These are phyloP conservation scores for Besnoitia besnoiti DNA, from an alignment of 169 alveolate species.

Conservation along the genomic window DNA sequence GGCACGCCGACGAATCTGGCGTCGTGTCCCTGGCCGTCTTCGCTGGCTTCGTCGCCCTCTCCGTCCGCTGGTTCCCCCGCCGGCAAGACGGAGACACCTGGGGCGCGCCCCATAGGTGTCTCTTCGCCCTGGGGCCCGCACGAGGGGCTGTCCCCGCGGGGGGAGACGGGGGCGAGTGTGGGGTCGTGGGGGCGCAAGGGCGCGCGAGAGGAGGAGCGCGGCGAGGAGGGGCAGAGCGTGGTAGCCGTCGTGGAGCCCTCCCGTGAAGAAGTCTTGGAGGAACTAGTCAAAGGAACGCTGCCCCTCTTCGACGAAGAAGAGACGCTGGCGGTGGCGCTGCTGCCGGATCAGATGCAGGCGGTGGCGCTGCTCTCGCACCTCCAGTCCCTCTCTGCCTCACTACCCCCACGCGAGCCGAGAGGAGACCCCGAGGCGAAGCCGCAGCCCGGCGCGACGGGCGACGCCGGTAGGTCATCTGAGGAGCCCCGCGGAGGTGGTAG, in stretches of 20 bases:
- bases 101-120: no score
- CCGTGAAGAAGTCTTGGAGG: constrained; percentile 48
- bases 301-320: constrained; percentile 56
- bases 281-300: constrained; percentile 35
- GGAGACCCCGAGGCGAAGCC: neutral
- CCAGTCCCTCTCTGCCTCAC: neutral
- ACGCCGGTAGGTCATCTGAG: no score
- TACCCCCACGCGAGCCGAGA: no score
- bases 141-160: constrained; percentile 35
- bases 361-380: neutral
- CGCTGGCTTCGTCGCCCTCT: no score
- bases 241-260: constrained; percentile 49
- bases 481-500: neutral
- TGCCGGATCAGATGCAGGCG: constrained; percentile 53
- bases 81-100: no score
- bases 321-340: constrained; percentile 61
- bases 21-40: no score
- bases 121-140: no score
- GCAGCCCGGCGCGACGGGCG: no score
- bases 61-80: no score
- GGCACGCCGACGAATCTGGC: no score
- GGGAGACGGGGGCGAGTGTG: neutral
- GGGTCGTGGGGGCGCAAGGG: constrained; percentile 15
- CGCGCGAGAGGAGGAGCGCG: constrained; percentile 41
- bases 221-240: constrained; percentile 15